Evolutionary conservation across 2,329 filamentous ascomycete species (phyloP).

Genomic region (Waltergamsia citrina): DNA sequence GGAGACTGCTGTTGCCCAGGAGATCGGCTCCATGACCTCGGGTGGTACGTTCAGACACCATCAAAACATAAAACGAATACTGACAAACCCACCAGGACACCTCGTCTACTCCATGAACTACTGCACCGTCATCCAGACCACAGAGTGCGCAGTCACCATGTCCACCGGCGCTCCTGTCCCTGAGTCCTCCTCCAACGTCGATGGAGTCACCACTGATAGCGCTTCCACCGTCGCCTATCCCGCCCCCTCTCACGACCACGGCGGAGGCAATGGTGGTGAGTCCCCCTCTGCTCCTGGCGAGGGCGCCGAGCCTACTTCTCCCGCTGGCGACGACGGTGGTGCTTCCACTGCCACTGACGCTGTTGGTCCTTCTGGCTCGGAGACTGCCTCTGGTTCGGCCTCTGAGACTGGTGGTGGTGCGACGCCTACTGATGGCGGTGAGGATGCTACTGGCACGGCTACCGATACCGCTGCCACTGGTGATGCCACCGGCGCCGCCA

Average conservation of each 20-base stretch:
- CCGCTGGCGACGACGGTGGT: conserved; percentile 1
- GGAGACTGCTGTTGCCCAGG: conserved; percentile 17
- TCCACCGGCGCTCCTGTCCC: conserved; percentile 12
- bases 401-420: background rate
- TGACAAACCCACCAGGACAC: background rate
- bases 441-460: conserved; percentile 6
- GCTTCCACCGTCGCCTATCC: background rate
- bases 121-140: conserved; percentile 23
- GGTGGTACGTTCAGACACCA: conserved; percentile 20
- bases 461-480: conserved; percentile 7
- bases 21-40: conserved; percentile 19
- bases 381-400: background rate
- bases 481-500: conserved; percentile 18
- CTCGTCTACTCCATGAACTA: conserved; percentile 24
- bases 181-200: conserved; percentile 1
- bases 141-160: conserved; percentile 19
- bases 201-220: background rate
- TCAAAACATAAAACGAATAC: no score
- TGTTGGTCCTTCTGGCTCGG: background rate
- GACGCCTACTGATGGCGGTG: conserved; percentile 4
- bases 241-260: background rate
- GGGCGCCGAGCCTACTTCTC: conserved; percentile 1
- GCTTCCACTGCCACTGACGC: background rate
- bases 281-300: no score
- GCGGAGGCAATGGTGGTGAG: conserved; percentile 1